Conservation (phyloP, 2,329 filamentous ascomycete genomes). For the Aspergillus tanneri region DNA sequence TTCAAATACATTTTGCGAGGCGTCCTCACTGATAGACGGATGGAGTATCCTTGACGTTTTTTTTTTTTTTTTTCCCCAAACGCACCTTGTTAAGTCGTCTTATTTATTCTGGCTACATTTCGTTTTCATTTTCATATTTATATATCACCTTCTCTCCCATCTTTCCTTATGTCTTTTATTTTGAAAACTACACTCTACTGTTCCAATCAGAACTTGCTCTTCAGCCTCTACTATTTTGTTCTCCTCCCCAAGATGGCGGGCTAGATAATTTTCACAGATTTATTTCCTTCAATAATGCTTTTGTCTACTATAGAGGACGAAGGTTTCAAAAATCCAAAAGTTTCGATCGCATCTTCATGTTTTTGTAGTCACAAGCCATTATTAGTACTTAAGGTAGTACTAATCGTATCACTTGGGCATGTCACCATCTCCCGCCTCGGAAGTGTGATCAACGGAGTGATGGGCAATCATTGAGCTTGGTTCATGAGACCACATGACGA, state of each 20-base stretch:
- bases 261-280: not conserved
- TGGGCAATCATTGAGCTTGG: not conserved
- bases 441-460: not conserved
- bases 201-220: slow-evolving; percentile 17
- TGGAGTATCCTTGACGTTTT: slow-evolving; percentile 23
- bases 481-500: not conserved
- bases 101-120: not conserved
- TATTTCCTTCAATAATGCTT: no score
- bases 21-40: slow-evolving; percentile 27
- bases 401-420: no score
- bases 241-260: slow-evolving; percentile 4
- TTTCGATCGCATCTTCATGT: no score
- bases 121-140: slow-evolving; percentile 14
- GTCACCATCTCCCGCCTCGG: not conserved
- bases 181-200: slow-evolving; percentile 3
- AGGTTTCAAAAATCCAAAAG: not conserved
- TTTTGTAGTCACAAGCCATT: no score
- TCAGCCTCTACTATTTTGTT: slow-evolving; percentile 13
- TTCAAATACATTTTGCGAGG: slow-evolving; percentile 24
- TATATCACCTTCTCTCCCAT: slow-evolving; percentile 18
- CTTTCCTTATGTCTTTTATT: slow-evolving; percentile 4
- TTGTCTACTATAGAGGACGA: no score
- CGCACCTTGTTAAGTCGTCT: not conserved
- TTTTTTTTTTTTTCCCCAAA: slow-evolving; percentile 14
- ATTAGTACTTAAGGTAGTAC: no score